These are phyloP conservation scores for Amniculicola lignicola DNA, from an alignment of 495 filamentous ascomycete genomes.

Conservation along the genomic window DNA sequence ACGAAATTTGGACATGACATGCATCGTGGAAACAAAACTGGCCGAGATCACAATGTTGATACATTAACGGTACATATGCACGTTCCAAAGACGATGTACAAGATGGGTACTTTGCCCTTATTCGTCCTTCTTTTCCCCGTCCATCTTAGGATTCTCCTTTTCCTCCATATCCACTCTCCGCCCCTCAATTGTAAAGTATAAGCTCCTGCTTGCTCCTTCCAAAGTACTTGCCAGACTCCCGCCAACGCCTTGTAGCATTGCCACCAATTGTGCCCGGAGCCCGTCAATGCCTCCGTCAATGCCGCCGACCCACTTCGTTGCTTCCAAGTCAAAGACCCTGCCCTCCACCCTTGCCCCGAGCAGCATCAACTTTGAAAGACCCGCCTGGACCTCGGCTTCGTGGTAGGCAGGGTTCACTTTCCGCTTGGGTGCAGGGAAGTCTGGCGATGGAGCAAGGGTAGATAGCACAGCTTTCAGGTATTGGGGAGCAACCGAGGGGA, in stretches of 20 bases:
- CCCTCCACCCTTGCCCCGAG: constrained; percentile 80
- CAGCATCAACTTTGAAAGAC: constrained; percentile 79
- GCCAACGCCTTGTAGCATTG: constrained; percentile 70
- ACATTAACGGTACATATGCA: no score
- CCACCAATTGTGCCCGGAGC: constrained; percentile 75
- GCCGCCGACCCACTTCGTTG: constrained; percentile 78
- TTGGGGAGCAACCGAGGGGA: constrained; percentile 76
- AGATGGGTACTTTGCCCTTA: not conserved
- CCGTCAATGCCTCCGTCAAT: constrained; percentile 79
- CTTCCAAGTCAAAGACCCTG: constrained; percentile 75
- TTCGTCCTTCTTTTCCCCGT: constrained; percentile 1
- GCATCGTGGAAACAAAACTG: no score
- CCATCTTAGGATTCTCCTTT: constrained; percentile 51
- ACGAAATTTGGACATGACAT: no score
- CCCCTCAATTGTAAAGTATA: constrained; percentile 83
- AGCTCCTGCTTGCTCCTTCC: constrained; percentile 70
- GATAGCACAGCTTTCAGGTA: constrained; percentile 76
- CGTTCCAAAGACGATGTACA: no score
- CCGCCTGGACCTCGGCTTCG: constrained; percentile 70
- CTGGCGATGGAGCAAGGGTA: constrained; percentile 65
- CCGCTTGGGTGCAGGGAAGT: constrained; percentile 73
- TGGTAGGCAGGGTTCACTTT: constrained; percentile 74
- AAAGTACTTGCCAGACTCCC: constrained; percentile 67
- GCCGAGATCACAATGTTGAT: no score
- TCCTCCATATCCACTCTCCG: constrained; percentile 74